Evolutionary conservation across 2,329 filamentous ascomycete genomes (phyloP).

Genomic region (Elsinoe batatas): DNA sequence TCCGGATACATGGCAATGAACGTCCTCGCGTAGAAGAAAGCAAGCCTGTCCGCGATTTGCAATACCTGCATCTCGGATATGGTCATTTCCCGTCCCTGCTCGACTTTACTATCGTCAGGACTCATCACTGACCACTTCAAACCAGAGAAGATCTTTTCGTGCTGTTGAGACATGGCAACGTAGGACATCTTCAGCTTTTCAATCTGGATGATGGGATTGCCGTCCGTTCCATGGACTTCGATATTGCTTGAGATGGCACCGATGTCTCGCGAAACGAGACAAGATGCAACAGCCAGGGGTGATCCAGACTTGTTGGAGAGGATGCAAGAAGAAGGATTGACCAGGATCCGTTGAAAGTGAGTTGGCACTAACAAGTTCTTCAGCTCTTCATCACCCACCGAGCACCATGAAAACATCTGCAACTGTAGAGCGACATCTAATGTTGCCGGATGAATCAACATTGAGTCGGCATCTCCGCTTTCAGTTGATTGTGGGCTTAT

Average conservation of each 20-base stretch:
- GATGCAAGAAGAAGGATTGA: background rate
- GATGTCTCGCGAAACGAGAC: background rate
- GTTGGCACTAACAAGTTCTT: background rate
- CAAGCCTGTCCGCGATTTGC: background rate
- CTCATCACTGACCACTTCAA: background rate
- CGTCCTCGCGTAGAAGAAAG: background rate
- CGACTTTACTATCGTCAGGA: background rate
- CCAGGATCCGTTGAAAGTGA: background rate
- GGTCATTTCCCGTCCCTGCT: background rate
- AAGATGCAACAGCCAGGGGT: background rate
- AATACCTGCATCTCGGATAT: background rate
- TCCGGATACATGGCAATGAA: background rate
- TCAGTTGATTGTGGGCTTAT: background rate
- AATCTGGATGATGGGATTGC: background rate
- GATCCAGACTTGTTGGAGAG: background rate
- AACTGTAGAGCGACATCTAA: slow-evolving; percentile 7
- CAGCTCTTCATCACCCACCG: background rate
- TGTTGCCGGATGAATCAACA: slow-evolving; percentile 6
- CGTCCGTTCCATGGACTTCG: background rate
- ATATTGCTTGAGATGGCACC: background rate
- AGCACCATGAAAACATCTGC: background rate
- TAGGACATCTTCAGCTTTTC: background rate
- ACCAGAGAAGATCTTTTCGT: background rate
- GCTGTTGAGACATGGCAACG: background rate
- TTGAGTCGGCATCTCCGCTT: background rate